Base-by-base conservation (phyloP, 441 rosid species). In the Mallotus japonicus region DNA sequence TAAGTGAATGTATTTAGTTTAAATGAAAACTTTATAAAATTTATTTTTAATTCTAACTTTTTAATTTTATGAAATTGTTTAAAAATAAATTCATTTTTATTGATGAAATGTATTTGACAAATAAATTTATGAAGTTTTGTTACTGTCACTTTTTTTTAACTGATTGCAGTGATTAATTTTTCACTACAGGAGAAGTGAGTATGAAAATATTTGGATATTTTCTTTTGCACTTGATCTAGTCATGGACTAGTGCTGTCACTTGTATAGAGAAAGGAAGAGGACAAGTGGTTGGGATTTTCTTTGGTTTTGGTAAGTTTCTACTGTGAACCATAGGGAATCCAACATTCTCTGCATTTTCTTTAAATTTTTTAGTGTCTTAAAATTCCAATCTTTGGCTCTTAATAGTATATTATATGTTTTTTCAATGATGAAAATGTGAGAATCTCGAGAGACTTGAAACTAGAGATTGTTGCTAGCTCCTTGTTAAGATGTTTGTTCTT, bases 401-500 rank as follows among this genome's bases (percentile, higher is more conserved):
- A 16, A 16, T 13, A 28, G 0, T 28, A 28, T 28, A 28, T 28
- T 28, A 28, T 28, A 28, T 28, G 32, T 40, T 50, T 51, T 68
- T 72, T 76, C 69, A 24, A 77, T 54, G 65, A 55, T 57, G 47
- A 72, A 69, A 70, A 77, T 65, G 73, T 73, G 81, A 75, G 87
- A 77, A 85, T 84, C 88, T 82, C 87, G 83, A 88, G 85, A 79
- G 73, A 63, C 42, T 16, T 63, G 64, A 72, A 15, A 79, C 68
- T 55, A 60, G 87, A 82, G 85, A 83, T 82, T 75, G 66, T 63
- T 42, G 79, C 14, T 40, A n/a, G 68, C 66, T 73, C 76, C 82
- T 71, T 47, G 62, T 80, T 75, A 85, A 57, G 54, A 80, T 76
- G 78, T 81, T 22, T 79, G 73, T 62, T 78, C 68, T 64, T 67